These are phyloP conservation scores for Rhodotorula diobovata DNA, from an alignment of 768 basidiomycete genomes.

Conservation along the genomic window DNA sequence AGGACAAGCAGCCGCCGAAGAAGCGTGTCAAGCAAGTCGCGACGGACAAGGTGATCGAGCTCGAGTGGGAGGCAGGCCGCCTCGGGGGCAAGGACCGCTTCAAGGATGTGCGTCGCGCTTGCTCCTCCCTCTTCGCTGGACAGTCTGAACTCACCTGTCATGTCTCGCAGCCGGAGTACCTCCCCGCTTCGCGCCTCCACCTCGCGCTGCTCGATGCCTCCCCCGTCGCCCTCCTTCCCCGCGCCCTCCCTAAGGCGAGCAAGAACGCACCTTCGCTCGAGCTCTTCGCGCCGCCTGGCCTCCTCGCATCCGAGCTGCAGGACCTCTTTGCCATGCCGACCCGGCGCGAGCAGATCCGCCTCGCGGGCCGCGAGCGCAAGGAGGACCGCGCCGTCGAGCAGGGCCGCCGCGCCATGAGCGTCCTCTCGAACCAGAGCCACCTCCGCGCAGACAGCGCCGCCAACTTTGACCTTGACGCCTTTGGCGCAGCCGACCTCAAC, in stretches of 20 bases:
- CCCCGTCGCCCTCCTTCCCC: constrained; percentile 72
- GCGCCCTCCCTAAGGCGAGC: constrained; percentile 63
- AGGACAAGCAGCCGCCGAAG: constrained; percentile 51
- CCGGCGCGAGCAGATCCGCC: constrained; percentile 28
- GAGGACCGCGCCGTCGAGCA: constrained; percentile 17
- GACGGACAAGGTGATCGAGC: constrained; percentile 83
- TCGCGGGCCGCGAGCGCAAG: constrained; percentile 17
- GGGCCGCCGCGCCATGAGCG: constrained; percentile 29
- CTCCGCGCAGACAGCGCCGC: neutral
- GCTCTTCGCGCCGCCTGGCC: constrained; percentile 73
- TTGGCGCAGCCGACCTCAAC: constrained; percentile 12
- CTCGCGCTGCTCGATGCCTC: constrained; percentile 82
- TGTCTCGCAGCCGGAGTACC: constrained; percentile 59
- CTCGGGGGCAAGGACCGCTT: constrained; percentile 66
- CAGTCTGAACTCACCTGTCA: neutral
- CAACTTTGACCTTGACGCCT: neutral
- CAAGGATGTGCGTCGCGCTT: constrained; percentile 52
- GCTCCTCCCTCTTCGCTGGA: neutral
- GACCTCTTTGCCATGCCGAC: constrained; percentile 68
- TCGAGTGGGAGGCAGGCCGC: constrained; percentile 56
- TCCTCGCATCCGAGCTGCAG: constrained; percentile 68
- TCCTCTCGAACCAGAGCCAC: constrained; percentile 20
- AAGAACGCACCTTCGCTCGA: constrained; percentile 63
- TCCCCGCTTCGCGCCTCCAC: constrained; percentile 76
- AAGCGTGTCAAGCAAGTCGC: constrained; percentile 65